Base-by-base conservation (phyloP, 2,329 filamentous ascomycete species). In the Pestalotiopsis fici region DNA sequence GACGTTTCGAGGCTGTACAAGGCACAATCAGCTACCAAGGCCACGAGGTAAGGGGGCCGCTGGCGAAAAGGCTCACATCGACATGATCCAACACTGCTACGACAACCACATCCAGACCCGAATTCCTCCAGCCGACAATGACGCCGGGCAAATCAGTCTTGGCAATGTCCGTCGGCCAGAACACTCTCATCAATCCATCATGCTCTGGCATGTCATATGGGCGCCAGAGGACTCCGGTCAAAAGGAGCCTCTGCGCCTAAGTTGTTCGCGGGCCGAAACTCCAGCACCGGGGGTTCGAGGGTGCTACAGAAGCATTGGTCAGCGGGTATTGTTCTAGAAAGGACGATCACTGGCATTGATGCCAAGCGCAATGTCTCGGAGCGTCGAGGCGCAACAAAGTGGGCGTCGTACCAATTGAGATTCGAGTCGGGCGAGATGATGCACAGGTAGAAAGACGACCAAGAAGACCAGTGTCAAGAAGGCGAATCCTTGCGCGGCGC, bases 101-200 rank as follows among this genome's bases (percentile, higher is more conserved):
- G 47, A 98, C 95, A 75, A 98, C 92, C 59, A 98, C 85, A 80
- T 99, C 96, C 64, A 94, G 84, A 60, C 91, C 91, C 47, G 95
- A 98, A 80, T 99, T 99, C 75, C 92, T 90, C 94, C 95, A 99
- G 76, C 96, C 96, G 59, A 99, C 93, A 71, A 99, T 90, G 69
- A 98, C 93, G 57, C 95, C 96, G 55, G 93, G 89, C 67, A 88
- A 85, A 72, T 89, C 88, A 66, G 91, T 92, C 79, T 86, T 87
- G 65, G 88, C 86, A 76, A 93, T 90, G 82, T 97, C 95, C 76
- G 92, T 92, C 75, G 96, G 97, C 96, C 96, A 99, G 84, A 99
- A 98, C 83, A 99, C 91, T 85, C 96, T 94, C 91, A 98, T 94
- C 85, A 98, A 86, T 77, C 93, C 95, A 93, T 96, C 88, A 86